phyloP scores from a whole-genome alignment of 163 green algal species.

The Scenedesmus sp. region DNA sequence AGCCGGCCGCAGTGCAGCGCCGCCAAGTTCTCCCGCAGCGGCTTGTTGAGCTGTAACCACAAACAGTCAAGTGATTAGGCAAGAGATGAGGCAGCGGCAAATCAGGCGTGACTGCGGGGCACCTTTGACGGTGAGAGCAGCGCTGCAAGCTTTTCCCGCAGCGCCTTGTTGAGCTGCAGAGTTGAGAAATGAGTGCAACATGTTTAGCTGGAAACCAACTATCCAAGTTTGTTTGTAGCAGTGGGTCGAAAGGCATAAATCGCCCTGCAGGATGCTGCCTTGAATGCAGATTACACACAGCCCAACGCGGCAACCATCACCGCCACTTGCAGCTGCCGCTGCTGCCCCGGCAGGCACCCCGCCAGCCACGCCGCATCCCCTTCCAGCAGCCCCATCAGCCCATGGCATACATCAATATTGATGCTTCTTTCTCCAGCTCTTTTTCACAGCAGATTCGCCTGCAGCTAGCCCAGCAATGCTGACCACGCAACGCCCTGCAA shows the following conservation, averaged over 20 bases:
- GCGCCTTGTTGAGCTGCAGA: slow-evolving; percentile 27
- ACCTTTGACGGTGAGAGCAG: not conserved
- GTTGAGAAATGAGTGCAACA: not conserved
- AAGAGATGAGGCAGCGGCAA: not conserved
- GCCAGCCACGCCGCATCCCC: slow-evolving; percentile 73
- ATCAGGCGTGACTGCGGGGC: too few relatives aligned
- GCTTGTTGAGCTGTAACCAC: not conserved
- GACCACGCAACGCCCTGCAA: not conserved
- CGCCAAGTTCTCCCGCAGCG: not conserved
- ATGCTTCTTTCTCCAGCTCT: too few relatives aligned
- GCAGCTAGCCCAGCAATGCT: too few relatives aligned
- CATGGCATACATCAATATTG: too few relatives aligned
- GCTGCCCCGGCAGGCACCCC: slow-evolving; percentile 62
- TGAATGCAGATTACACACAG: too few relatives aligned
- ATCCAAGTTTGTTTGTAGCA: too few relatives aligned
- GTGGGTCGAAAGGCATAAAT: too few relatives aligned
- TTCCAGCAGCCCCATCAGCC: slow-evolving; percentile 42
- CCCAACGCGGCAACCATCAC: slow-evolving; percentile 4
- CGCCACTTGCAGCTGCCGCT: slow-evolving; percentile 36
- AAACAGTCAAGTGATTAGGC: too few relatives aligned
- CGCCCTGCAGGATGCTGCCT: too few relatives aligned
- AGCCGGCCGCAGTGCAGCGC: not conserved
- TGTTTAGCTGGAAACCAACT: too few relatives aligned
- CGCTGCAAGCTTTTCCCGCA: not conserved
- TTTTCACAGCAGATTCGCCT: too few relatives aligned